Percentiles rank a stretch among this genome's conserved stretches.
phyloP scores from a whole-genome alignment of 805 yeast genomes.

The Kregervanrija fluxuum region DNA sequence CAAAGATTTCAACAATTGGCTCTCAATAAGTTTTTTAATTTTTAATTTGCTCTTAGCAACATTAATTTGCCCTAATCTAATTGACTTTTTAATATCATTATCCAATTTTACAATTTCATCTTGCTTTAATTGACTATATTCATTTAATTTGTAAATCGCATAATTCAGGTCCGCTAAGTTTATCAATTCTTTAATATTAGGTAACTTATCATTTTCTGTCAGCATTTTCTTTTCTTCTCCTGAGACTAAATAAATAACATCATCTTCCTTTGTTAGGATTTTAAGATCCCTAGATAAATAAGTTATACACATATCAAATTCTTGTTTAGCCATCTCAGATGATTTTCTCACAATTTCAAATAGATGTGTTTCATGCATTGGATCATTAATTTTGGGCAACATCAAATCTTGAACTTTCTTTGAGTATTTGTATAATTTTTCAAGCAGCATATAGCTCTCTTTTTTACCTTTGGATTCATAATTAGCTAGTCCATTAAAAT shows the following conservation, averaged over 20 bases:
- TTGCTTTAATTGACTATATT: slow-evolving; percentile 12
- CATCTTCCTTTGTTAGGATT: neutral
- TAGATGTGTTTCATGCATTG: slow-evolving; percentile 13
- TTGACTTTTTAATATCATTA: slow-evolving; percentile 7
- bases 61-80: slow-evolving; percentile 12
- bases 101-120: slow-evolving; percentile 7
- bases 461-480: slow-evolving; percentile 9
- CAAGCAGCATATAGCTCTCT: slow-evolving; percentile 15
- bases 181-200: slow-evolving; percentile 11
- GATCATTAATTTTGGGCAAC: slow-evolving; percentile 4
- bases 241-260: neutral
- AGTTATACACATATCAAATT: slow-evolving; percentile 16
- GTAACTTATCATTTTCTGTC: slow-evolving; percentile 1
- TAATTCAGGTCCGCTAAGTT: slow-evolving; percentile 24
- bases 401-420: slow-evolving; percentile 4
- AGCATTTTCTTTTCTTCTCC: neutral
- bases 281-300: slow-evolving; percentile 16
- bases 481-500: slow-evolving; percentile 6
- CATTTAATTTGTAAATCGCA: slow-evolving; percentile 17
- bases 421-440: slow-evolving; percentile 12
- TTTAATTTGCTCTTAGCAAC: slow-evolving; percentile 20
- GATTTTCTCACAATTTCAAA: slow-evolving; percentile 4
- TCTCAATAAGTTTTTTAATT: slow-evolving; percentile 15
- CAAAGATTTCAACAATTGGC: slow-evolving; percentile 15
- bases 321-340: slow-evolving; percentile 10